Evolutionary conservation across 1,139 yeast species (phyloP), one percentile per base, ranked within the genome.

Genomic region (Hansenula anomala): DNA sequence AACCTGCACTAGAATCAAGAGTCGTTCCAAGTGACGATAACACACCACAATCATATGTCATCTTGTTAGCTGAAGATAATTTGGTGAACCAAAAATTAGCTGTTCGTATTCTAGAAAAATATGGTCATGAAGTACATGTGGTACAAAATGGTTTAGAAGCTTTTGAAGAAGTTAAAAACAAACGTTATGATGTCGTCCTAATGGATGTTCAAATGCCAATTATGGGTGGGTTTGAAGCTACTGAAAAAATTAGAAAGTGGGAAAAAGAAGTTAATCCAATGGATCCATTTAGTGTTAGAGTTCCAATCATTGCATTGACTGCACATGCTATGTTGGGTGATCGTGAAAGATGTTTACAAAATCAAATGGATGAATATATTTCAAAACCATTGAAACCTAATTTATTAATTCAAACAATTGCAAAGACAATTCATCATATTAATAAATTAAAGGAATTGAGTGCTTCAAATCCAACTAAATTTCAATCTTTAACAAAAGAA

Each of bases 131-230:
- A 42, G 89, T 86, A 7, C 80, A 78, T 49, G 95, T 84, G 38
- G 95, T 86, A 12, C 92, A 84, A 55, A 87, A 87, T 58, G 96
- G 96, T 22, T 67, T 77, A 46, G 89, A 86, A 55, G 95, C 95
- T 0, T 75, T 77, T 50, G 87, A 83, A 46, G 92, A 90, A 1
- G 79, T 85, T 33, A 70, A 80, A 57, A 61, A 67, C 36, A 43
- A 49, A n/a, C 40, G 39, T 18, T 86, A 80, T 56, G 95, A 87
- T 56, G 90, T 85, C 37, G 86, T 87, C n/a, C 71, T 87, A 48
- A 87, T 87, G 96, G 96, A 87, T 65, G 95, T 87, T 31, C 95
- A 87, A 61, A 87, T 87, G 96, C 96, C 96, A 12, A 88, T 86
- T 14, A 86, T 87, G 94, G 95, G 95, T 34, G 96, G 96, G 1